Percentiles rank a stretch among this genome's conserved stretches.
phyloP scores from a whole-genome alignment of 352 stramenopile genomes.

The Elongisporangium senticosum region DNA sequence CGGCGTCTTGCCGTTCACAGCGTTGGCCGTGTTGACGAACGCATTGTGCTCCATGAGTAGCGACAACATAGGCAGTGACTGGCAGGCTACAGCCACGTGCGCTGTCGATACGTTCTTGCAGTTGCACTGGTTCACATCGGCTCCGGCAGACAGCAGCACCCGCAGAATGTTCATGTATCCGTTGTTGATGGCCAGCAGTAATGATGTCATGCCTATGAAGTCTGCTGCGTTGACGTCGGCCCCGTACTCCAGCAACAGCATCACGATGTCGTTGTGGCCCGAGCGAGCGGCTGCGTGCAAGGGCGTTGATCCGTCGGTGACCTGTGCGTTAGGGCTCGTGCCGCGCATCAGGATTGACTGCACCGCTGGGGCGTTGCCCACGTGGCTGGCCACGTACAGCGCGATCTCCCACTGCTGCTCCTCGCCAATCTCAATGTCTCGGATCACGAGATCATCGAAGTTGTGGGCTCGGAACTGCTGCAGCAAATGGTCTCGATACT shows the following conservation, averaged over 20 bases:
- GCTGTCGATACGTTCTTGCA: conserved; percentile 34
- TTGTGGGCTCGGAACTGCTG: conserved; percentile 19
- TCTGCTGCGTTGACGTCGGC: conserved; percentile 38
- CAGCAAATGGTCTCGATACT: conserved; percentile 43
- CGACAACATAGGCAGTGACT: conserved; percentile 27
- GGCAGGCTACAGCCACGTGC: conserved; percentile 43
- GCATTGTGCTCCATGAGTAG: conserved; percentile 42
- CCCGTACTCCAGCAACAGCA: conserved; percentile 33
- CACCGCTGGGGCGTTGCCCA: conserved; percentile 38
- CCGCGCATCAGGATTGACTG: conserved; percentile 36
- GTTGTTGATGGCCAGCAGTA: conserved; percentile 45
- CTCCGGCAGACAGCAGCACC: conserved; percentile 36
- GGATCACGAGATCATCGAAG: neutral
- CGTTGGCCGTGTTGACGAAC: conserved; percentile 41
- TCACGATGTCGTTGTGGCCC: conserved; percentile 40
- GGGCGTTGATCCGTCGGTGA: conserved; percentile 29
- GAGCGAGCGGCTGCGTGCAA: conserved; percentile 42
- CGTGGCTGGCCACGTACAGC: conserved; percentile 43
- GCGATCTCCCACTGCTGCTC: conserved; percentile 45
- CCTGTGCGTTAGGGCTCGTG: conserved; percentile 30
- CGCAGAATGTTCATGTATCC: conserved; percentile 37
- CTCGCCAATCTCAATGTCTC: conserved; percentile 10
- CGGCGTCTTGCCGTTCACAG: conserved; percentile 45
- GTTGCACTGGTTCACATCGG: conserved; percentile 47
- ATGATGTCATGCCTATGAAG: conserved; percentile 32